Conservation (phyloP, 331 rosid species). For the Acacia pycnantha region DNA sequence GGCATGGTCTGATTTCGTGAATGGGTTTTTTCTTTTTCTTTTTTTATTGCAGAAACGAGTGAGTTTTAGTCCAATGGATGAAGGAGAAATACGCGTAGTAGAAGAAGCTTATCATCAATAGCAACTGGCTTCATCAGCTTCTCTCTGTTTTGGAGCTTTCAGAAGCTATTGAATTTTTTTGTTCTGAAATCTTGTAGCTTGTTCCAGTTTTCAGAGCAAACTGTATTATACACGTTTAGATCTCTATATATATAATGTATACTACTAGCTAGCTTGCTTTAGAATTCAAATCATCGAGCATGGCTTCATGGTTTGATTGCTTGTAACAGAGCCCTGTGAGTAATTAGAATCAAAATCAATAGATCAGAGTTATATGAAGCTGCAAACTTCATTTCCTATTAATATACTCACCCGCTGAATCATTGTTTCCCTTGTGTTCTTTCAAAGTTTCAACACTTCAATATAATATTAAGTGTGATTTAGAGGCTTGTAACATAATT, state of each 20-base stretch:
- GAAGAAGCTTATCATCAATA: conserved; percentile 18
- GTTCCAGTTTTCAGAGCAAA: neutral
- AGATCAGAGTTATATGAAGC: neutral
- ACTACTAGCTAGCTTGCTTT: neutral
- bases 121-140: neutral
- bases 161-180: neutral
- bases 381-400: neutral
- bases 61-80: conserved; percentile 49
- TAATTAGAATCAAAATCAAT: neutral
- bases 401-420: neutral
- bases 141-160: conserved; percentile 6
- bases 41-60: conserved; percentile 39
- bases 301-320: neutral
- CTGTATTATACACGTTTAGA: neutral
- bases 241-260: neutral
- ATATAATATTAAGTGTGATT: neutral
- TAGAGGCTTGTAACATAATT: neutral
- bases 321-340: neutral
- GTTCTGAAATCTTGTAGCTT: neutral
- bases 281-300: neutral
- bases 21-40: neutral
- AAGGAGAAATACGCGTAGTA: conserved; percentile 40
- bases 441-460: neutral
- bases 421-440: conserved; percentile 27
- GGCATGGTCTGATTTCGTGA: neutral